Conservation (phyloP, 306 rosid species). For the Ziziphus jujuba region DNA sequence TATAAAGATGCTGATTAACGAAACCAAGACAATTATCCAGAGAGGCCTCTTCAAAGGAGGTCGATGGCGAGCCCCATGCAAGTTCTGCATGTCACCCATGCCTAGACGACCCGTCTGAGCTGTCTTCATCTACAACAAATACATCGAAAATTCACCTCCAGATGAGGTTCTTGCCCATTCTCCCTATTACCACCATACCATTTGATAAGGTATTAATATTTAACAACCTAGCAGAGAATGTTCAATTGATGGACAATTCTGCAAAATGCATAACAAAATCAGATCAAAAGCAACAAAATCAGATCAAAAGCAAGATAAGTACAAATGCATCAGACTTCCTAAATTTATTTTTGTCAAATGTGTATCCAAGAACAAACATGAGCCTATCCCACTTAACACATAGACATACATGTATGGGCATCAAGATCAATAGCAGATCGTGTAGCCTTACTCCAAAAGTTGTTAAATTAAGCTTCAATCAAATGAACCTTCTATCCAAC, state of each 20-base stretch:
- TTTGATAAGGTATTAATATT: slow-evolving; percentile 8
- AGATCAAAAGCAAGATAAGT: slow-evolving; percentile 13
- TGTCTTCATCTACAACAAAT: slow-evolving; percentile 66
- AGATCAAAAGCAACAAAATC: slow-evolving; percentile 18
- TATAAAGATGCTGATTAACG: slow-evolving; percentile 73
- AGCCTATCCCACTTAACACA: background rate
- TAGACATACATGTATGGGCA: background rate
- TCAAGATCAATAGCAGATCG: background rate
- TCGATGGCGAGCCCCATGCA: slow-evolving; percentile 87
- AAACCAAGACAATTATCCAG: slow-evolving; percentile 90
- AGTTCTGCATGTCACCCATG: slow-evolving; percentile 75
- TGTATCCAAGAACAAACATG: background rate
- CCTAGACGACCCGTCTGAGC: slow-evolving; percentile 65
- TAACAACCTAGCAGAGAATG: slow-evolving; percentile 15
- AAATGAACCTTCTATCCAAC: no score
- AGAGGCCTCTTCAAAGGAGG: slow-evolving; percentile 72
- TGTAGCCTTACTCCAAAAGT: background rate
- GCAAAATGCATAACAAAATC: slow-evolving; percentile 24
- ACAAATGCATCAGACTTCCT: background rate
- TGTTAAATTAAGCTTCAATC: background rate
- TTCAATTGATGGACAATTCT: slow-evolving; percentile 26
- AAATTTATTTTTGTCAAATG: background rate
- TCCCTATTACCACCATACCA: slow-evolving; percentile 14
- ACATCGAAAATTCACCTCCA: slow-evolving; percentile 44
- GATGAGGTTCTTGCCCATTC: slow-evolving; percentile 17